phyloP scores from a whole-genome alignment of 1,284 basidiomycete species.

The Neonothopanus nambi region DNA sequence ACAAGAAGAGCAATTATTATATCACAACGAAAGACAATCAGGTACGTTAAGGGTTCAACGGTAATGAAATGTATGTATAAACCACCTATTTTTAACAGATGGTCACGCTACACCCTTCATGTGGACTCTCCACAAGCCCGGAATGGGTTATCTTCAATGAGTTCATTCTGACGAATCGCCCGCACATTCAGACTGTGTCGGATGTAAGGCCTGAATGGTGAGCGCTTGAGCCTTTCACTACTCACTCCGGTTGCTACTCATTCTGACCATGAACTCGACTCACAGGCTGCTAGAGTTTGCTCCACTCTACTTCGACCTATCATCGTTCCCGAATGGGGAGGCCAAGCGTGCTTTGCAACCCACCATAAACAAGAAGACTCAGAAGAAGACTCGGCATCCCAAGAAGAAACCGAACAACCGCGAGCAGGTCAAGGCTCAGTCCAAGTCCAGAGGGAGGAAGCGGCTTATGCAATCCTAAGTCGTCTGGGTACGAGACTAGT shows the following conservation, averaged over 20 bases:
- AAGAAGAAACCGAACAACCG: too few species aligned
- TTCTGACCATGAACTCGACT: neutral
- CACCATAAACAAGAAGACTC: conserved; percentile 35
- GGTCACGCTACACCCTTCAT: conserved; percentile 91
- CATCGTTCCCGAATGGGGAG: conserved; percentile 68
- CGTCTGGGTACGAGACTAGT: too few species aligned
- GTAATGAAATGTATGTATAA: too few species aligned
- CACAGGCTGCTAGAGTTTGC: conserved; percentile 84
- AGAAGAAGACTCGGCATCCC: conserved; percentile 15
- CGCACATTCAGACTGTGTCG: conserved; percentile 91
- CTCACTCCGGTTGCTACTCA: neutral
- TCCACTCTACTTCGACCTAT: conserved; percentile 76
- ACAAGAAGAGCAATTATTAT: conserved; percentile 87
- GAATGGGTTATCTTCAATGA: conserved; percentile 99
- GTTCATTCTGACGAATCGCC: conserved; percentile 90
- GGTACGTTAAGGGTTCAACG: too few species aligned
- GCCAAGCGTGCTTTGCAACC: conserved; percentile 68
- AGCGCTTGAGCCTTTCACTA: conserved; percentile 23
- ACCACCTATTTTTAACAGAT: conserved; percentile 51
- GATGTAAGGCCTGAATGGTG: conserved; percentile 91
- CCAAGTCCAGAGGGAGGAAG: too few species aligned
- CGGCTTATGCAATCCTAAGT: too few species aligned
- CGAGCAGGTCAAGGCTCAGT: too few species aligned
- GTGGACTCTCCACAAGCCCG: conserved; percentile 87
- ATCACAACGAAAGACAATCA: conserved; percentile 94